Conservation (phyloP, 352 stramenopile species). For the Phytophthora meadii region DNA sequence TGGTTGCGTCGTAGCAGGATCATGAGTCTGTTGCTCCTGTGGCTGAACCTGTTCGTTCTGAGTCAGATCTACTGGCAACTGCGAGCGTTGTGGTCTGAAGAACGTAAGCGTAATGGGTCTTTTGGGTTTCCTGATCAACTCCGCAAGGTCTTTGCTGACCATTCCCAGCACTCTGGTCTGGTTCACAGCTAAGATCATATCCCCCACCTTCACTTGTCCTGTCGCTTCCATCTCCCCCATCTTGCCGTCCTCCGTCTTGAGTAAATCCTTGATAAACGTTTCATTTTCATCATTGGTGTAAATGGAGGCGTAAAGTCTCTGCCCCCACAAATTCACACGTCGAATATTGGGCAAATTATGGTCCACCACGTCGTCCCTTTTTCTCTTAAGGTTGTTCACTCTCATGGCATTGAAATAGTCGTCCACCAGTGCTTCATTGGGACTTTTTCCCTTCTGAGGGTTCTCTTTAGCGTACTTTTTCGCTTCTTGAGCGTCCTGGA, state of each 20-base stretch:
- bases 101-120: slow-evolving; percentile 62
- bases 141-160: slow-evolving; percentile 48
- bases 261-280: slow-evolving; percentile 64
- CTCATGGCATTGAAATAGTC: slow-evolving; percentile 44
- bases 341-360: slow-evolving; percentile 8
- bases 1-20: background rate
- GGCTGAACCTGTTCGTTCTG: background rate
- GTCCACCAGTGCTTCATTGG: background rate
- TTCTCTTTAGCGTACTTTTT: slow-evolving; percentile 37
- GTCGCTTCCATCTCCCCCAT: slow-evolving; percentile 69
- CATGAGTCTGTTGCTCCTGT: background rate
- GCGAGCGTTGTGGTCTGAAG: slow-evolving; percentile 28
- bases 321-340: slow-evolving; percentile 59
- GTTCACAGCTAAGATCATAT: slow-evolving; percentile 67
- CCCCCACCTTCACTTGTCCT: slow-evolving; percentile 52
- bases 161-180: slow-evolving; percentile 39
- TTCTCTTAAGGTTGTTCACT: slow-evolving; percentile 49
- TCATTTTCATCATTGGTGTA: slow-evolving; percentile 52
- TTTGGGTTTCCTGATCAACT: slow-evolving; percentile 52
- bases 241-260: slow-evolving; percentile 52
- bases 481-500: slow-evolving; percentile 51
- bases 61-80: slow-evolving; percentile 1
- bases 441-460: slow-evolving; percentile 13
- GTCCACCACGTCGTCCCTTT: slow-evolving; percentile 34
- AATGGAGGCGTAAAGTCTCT: slow-evolving; percentile 74